Evolutionary conservation across 129 eudicot species (phyloP).

Genomic region (Calendula officinalis): DNA sequence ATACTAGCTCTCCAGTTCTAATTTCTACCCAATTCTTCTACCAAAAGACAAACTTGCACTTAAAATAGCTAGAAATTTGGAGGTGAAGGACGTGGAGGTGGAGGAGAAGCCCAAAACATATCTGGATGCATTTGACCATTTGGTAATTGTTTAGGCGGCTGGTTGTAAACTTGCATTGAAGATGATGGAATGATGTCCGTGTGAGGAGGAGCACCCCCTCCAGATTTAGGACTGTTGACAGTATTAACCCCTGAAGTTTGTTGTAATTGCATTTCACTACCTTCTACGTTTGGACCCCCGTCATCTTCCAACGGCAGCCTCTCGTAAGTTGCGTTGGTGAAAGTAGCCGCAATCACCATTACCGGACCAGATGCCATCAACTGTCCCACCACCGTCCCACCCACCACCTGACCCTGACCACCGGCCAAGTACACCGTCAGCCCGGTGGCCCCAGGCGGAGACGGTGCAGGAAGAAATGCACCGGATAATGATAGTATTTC

Average conservation of each 20-base stretch:
- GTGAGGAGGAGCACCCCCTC: slow-evolving; percentile 31
- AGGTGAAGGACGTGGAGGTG: slow-evolving; percentile 62
- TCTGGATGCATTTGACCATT: slow-evolving; percentile 66
- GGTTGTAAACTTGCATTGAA: slow-evolving; percentile 43
- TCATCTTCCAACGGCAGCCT: slow-evolving; percentile 41
- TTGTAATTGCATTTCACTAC: slow-evolving; percentile 38
- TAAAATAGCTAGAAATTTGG: slow-evolving; percentile 34
- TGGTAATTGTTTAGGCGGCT: slow-evolving; percentile 56
- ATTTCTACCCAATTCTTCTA: slow-evolving; percentile 22
- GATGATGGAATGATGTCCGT: slow-evolving; percentile 33
- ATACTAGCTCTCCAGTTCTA: slow-evolving; percentile 12
- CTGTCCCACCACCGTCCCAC: slow-evolving; percentile 57
- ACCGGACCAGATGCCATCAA: slow-evolving; percentile 66
- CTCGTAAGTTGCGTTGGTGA: slow-evolving; percentile 36
- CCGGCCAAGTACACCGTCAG: slow-evolving; percentile 54
- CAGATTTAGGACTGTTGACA: slow-evolving; percentile 33
- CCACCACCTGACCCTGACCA: slow-evolving; percentile 34
- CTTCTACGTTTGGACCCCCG: slow-evolving; percentile 25
- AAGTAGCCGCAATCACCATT: slow-evolving; percentile 67
- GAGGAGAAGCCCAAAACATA: slow-evolving; percentile 70
- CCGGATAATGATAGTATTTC: slow-evolving; percentile 61
- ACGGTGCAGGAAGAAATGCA: slow-evolving; percentile 59
- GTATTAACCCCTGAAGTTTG: slow-evolving; percentile 29
- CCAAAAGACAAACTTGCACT: slow-evolving; percentile 5
- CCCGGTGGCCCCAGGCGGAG: slow-evolving; percentile 61